phyloP scores from a whole-genome alignment of 345 rosid species.

The Eucalyptus fibrosa region DNA sequence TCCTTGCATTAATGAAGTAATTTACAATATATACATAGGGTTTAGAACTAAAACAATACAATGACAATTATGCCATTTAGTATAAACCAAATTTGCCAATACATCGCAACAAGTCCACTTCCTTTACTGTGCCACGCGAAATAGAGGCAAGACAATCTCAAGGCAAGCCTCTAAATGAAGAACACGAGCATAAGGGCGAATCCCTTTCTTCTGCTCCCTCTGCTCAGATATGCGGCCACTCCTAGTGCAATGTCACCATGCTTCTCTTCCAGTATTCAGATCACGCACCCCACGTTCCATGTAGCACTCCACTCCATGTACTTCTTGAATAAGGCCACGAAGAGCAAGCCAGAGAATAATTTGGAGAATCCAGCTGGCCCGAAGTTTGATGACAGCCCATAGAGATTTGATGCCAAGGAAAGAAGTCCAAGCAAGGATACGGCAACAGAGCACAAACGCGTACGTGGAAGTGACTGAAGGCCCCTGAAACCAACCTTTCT shows the following conservation, averaged over 20 bases:
- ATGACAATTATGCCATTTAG: too few species aligned
- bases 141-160: not conserved
- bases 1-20: too few species aligned
- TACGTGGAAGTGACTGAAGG: conserved; percentile 23
- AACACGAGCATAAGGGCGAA: not conserved
- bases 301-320: conserved; percentile 18
- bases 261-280: conserved; percentile 16
- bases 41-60: too few species aligned
- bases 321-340: not conserved
- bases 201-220: conserved; percentile 11
- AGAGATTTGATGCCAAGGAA: not conserved
- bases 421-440: not conserved
- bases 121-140: not conserved
- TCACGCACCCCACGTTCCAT: conserved; percentile 17
- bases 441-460: not conserved
- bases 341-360: not conserved
- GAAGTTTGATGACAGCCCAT: not conserved
- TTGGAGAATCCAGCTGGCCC: not conserved
- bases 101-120: not conserved
- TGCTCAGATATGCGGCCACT: conserved; percentile 6
- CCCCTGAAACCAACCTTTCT: conserved; percentile 1
- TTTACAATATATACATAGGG: too few species aligned
- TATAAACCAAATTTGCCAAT: too few species aligned
- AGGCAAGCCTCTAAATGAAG: not conserved
- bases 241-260: conserved; percentile 13